Conservation (phyloP, 768 basidiomycete genomes). For the Tremella mesenterica region DNA sequence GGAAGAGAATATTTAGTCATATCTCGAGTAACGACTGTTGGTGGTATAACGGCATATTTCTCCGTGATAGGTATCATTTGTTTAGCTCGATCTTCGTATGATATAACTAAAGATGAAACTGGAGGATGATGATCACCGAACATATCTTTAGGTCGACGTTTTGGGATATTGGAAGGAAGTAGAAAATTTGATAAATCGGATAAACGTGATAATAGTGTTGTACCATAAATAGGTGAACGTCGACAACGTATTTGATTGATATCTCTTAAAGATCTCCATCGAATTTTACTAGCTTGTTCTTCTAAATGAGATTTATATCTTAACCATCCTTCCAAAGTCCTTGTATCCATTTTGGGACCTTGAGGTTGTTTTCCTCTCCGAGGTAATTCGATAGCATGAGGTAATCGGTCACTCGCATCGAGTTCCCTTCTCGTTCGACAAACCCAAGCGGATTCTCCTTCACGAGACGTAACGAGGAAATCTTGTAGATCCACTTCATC, state of each 20-base stretch:
- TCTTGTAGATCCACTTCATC: slow-evolving; percentile 50
- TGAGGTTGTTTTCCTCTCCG: slow-evolving; percentile 27
- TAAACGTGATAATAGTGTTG: slow-evolving; percentile 37
- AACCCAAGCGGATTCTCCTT: slow-evolving; percentile 49
- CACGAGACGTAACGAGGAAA: slow-evolving; percentile 55
- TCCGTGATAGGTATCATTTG: slow-evolving; percentile 54
- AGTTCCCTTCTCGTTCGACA: slow-evolving; percentile 16
- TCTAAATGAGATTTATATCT: slow-evolving; percentile 51
- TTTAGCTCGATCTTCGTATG: slow-evolving; percentile 56
- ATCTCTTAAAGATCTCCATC: slow-evolving; percentile 64
- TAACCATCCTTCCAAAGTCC: slow-evolving; percentile 65
- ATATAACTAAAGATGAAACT: slow-evolving; percentile 54
- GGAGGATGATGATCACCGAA: slow-evolving; percentile 21
- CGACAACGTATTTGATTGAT: slow-evolving; percentile 66
- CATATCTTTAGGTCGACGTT: slow-evolving; percentile 11
- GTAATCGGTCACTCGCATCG: slow-evolving; percentile 35
- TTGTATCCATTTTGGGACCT: slow-evolving; percentile 60
- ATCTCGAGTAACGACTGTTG: slow-evolving; percentile 66
- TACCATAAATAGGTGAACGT: slow-evolving; percentile 44
- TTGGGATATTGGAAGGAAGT: slow-evolving; percentile 9
- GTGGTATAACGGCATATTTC: slow-evolving; percentile 71
- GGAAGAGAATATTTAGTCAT: slow-evolving; percentile 58
- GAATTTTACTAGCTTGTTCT: slow-evolving; percentile 52
- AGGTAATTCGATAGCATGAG: slow-evolving; percentile 15
- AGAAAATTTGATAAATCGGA: slow-evolving; percentile 44